Conservation (phyloP, 768 basidiomycete genomes). For the Lactifluus subvellereus region DNA sequence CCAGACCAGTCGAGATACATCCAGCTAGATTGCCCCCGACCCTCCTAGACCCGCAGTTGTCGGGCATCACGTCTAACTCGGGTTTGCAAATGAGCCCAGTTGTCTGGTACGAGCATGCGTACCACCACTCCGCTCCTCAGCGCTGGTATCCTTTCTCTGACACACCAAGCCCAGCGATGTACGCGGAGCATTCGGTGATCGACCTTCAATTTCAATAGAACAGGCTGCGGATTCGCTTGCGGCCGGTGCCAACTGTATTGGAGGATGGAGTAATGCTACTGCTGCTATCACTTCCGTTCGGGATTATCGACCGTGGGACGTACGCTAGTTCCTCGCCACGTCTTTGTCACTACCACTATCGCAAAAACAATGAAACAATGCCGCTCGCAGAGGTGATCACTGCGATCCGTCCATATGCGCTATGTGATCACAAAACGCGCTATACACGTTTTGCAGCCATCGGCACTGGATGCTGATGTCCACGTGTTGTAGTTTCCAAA, state of each 20-base stretch:
- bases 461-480: neutral
- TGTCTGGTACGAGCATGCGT: neutral
- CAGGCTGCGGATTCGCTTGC: neutral
- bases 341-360: neutral
- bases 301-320: neutral
- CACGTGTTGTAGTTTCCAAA: neutral
- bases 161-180: neutral
- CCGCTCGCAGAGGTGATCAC: neutral
- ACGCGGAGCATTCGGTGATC: neutral
- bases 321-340: neutral
- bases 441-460: neutral
- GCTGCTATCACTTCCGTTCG: neutral
- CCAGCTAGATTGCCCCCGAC: neutral
- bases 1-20: neutral
- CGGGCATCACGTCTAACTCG: neutral
- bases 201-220: neutral
- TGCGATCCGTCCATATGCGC: neutral
- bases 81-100: neutral
- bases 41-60: neutral
- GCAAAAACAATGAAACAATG: neutral
- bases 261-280: neutral
- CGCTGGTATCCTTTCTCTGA: neutral
- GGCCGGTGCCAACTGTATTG: neutral
- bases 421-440: neutral
- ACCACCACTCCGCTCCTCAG: neutral